phyloP scores from a whole-genome alignment of 2,329 filamentous ascomycete species.

The Colletotrichum sp. region DNA sequence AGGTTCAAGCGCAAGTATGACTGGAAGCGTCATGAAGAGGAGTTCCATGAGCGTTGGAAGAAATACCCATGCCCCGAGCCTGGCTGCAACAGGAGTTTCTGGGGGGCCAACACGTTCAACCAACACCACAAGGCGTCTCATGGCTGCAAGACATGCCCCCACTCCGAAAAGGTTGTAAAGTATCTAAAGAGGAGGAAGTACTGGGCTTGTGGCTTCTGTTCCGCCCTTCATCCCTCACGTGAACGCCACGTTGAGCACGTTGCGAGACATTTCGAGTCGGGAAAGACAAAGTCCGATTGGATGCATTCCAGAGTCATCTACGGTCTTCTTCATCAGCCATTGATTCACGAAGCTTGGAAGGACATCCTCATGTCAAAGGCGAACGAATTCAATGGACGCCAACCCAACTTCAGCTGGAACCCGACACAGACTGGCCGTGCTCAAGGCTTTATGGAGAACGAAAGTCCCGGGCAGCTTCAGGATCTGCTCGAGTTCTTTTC shows the following conservation, averaged over 20 bases:
- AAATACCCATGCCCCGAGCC: constrained; percentile 70
- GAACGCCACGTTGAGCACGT: constrained; percentile 73
- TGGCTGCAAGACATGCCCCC: constrained; percentile 67
- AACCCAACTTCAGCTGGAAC: constrained; percentile 68
- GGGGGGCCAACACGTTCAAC: constrained; percentile 71
- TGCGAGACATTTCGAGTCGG: constrained; percentile 68
- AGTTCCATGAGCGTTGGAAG: constrained; percentile 71
- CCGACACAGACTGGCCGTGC: constrained; percentile 59
- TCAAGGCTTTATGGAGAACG: constrained; percentile 64
- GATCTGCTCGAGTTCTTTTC: constrained; percentile 70
- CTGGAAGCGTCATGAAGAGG: constrained; percentile 73
- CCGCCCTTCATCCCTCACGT: constrained; percentile 63
- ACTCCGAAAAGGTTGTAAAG: constrained; percentile 67
- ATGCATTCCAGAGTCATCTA: constrained; percentile 72
- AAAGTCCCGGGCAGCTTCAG: constrained; percentile 65
- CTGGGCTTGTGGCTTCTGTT: constrained; percentile 73
- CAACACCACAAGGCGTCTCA: constrained; percentile 71
- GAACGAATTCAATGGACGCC: constrained; percentile 55
- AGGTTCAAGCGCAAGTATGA: constrained; percentile 72
- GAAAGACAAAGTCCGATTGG: constrained; percentile 68
- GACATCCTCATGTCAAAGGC: constrained; percentile 57
- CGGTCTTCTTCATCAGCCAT: constrained; percentile 68
- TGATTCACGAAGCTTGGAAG: constrained; percentile 66
- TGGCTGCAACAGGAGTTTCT: constrained; percentile 69
- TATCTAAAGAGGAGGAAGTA: constrained; percentile 68